Evolutionary conservation across 1,284 basidiomycete species (phyloP).

Genomic region (Fomitopsis betulina): DNA sequence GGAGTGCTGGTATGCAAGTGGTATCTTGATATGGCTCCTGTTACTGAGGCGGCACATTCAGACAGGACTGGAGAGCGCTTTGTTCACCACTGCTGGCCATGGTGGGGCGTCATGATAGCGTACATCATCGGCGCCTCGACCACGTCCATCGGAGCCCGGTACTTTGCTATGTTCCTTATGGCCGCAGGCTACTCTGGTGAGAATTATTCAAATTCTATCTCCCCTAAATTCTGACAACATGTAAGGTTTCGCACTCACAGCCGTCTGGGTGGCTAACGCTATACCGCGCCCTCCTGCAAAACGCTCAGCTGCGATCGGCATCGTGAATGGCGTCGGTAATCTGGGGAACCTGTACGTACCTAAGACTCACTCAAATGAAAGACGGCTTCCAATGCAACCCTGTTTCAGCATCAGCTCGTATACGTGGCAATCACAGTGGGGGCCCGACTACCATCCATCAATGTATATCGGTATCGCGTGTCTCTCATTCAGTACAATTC

Average conservation of each 20-base stretch:
- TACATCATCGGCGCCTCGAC: conserved; percentile 61
- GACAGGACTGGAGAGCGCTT: conserved; percentile 62
- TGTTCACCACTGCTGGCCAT: conserved; percentile 59
- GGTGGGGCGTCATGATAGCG: conserved; percentile 59
- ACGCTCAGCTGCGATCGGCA: conserved; percentile 42
- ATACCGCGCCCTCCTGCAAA: conserved; percentile 63
- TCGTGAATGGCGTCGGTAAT: conserved; percentile 38
- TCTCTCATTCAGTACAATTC: conserved; percentile 21
- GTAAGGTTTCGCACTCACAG: conserved; percentile 51
- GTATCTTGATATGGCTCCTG: background rate
- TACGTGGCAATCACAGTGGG: conserved; percentile 33
- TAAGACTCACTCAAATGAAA: background rate
- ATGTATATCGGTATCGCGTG: conserved; percentile 31
- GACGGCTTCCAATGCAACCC: background rate
- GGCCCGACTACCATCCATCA: conserved; percentile 32
- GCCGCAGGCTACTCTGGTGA: conserved; percentile 49
- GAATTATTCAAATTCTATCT: conserved; percentile 9
- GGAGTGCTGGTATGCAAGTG: conserved; percentile 51
- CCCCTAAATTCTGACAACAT: background rate
- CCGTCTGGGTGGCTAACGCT: conserved; percentile 61
- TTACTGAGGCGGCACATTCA: conserved; percentile 16
- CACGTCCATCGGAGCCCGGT: conserved; percentile 48
- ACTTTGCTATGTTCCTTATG: conserved; percentile 66
- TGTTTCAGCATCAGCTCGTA: conserved; percentile 31
- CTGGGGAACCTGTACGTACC: conserved; percentile 32